Evolutionary conservation across 2,329 filamentous ascomycete genomes (phyloP), one percentile per base, ranked within the genome.

Genomic region (Ophiostoma himal-ulmi): DNA sequence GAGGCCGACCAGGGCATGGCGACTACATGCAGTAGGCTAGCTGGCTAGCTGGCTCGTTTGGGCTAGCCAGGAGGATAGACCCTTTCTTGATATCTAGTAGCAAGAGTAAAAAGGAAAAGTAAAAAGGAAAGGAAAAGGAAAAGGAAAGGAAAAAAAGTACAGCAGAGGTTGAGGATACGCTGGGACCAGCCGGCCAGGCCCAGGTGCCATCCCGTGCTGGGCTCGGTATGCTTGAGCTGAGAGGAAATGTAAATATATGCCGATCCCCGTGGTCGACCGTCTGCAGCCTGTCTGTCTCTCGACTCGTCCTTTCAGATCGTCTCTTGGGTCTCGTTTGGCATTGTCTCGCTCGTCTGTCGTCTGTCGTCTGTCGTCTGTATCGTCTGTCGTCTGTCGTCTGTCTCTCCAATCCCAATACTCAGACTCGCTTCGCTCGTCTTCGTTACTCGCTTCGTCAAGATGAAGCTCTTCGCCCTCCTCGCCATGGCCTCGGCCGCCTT

Each of bases 401-500:
- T 57, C 1, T 30, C 44, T 20, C 44, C 10, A 3, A 3, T 10
- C 8, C 0, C 37, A 13, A 39, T 10, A 39, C 37, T 10, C 37
- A 11, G 37, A 39, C 37, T 39, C 37, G 37, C 41, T 17, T 44
- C 1, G 14, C 13, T 44, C 41, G 41, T 17, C 37, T 39, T 30
- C 26, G 26, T 7, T n/a, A 14, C 17, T 14, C 44, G 20, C 44
- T n/a, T 54, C 48, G 48, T 11, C 48, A 14, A 13, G 1, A 82
- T 82, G 81, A 82, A 82, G 79, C 75, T 78, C 76, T 75, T 77
- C 74, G 75, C 77, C 72, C 74, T 80, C 73, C 77, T 82, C 66
- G 78, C 78, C 65, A 75, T 81, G 70, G 78, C 77, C 72, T 78
- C 78, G 72, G 74, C 78, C 69, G 80, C 78, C 74, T 73, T 79